A percentile compares a stretch with the other conserved stretches of the same genome.
phyloP scores from a whole-genome alignment of 129 eudicot species.

The Oenanthe sinensis region DNA sequence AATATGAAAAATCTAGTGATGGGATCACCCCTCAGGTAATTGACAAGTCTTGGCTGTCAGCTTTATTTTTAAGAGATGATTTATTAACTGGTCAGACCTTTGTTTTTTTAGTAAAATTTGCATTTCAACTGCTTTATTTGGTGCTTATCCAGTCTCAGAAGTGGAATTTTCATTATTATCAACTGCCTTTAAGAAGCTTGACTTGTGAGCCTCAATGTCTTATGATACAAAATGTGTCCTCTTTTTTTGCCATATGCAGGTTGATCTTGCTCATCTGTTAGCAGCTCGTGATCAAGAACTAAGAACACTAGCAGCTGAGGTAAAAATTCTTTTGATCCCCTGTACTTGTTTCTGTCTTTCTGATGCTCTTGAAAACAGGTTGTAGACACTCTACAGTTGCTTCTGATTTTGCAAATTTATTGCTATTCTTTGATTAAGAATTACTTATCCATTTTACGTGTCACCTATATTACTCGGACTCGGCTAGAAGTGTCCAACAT shows the following conservation, averaged over 20 bases:
- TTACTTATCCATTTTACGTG: too few species aligned
- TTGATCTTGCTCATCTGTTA: slow-evolving; percentile 93
- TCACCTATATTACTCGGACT: too few species aligned
- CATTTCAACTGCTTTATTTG: not conserved
- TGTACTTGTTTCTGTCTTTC: slow-evolving; percentile 2
- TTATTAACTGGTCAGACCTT: not conserved
- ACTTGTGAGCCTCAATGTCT: not conserved
- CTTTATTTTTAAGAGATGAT: not conserved
- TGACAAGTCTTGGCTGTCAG: slow-evolving; percentile 5
- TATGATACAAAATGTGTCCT: not conserved
- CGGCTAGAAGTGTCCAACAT: too few species aligned
- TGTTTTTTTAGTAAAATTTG: not conserved
- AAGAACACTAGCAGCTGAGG: slow-evolving; percentile 99
- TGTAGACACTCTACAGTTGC: not conserved
- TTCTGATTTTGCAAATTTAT: not conserved
- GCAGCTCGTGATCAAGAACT: slow-evolving; percentile 98
- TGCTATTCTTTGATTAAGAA: not conserved
- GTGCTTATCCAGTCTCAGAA: not conserved
- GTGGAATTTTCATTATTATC: not conserved
- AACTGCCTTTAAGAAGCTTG: not conserved
- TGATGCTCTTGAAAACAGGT: not conserved
- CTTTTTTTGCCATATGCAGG: slow-evolving; percentile 37
- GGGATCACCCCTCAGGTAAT: slow-evolving; percentile 95
- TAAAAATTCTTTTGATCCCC: slow-evolving; percentile 23
- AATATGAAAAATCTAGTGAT: slow-evolving; percentile 72